Conservation (phyloP, 306 rosid genomes). For the Psophocarpus tetragonolobus region DNA sequence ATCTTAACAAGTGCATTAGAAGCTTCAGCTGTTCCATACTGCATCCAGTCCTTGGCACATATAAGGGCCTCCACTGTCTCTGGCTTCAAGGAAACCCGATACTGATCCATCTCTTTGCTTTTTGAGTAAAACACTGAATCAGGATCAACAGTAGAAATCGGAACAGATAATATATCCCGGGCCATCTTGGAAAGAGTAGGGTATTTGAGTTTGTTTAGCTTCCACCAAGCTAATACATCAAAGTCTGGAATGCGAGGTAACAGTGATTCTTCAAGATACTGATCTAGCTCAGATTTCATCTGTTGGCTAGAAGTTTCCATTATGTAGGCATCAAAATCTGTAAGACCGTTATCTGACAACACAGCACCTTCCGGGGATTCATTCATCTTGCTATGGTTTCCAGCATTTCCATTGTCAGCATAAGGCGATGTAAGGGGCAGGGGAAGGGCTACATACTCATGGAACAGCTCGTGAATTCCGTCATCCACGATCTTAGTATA, state of each 20-base stretch:
- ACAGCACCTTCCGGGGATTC: slow-evolving; percentile 61
- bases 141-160: slow-evolving; percentile 62
- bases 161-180: slow-evolving; percentile 75
- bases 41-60: slow-evolving; percentile 97
- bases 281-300: slow-evolving; percentile 85
- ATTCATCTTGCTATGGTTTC: slow-evolving; percentile 42
- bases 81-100: slow-evolving; percentile 75
- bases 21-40: slow-evolving; percentile 48
- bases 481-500: slow-evolving; percentile 79
- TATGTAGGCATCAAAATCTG: slow-evolving; percentile 90
- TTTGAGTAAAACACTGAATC: slow-evolving; percentile 61
- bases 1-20: slow-evolving; percentile 56
- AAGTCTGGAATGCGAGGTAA: slow-evolving; percentile 83
- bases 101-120: slow-evolving; percentile 75
- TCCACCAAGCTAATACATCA: slow-evolving; percentile 94
- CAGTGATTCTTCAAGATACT: slow-evolving; percentile 86
- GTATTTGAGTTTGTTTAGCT: slow-evolving; percentile 81
- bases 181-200: slow-evolving; percentile 98
- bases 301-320: slow-evolving; percentile 92
- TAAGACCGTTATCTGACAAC: slow-evolving; percentile 72
- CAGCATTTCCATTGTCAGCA: slow-evolving; percentile 63
- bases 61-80: slow-evolving; percentile 89
- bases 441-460: slow-evolving; percentile 80
- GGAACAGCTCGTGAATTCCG: slow-evolving; percentile 87
- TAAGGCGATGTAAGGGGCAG: slow-evolving; percentile 83